Evolutionary conservation across 768 basidiomycete species (phyloP).

Genomic region (Jaapia argillacea): DNA sequence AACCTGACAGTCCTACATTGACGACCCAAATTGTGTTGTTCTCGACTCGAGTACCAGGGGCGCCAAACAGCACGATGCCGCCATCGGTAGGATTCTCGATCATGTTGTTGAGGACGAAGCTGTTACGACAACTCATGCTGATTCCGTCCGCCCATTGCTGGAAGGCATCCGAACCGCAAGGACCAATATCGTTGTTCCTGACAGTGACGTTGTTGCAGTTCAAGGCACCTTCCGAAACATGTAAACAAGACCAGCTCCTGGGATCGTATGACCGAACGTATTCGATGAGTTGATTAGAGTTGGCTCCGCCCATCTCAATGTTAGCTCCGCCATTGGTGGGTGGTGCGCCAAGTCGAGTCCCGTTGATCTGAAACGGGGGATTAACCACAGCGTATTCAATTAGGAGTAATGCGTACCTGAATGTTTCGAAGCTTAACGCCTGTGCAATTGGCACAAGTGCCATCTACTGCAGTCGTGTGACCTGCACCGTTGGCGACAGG

Average conservation of each 20-base stretch:
- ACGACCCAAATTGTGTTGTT: conserved; percentile 72
- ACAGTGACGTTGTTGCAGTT: conserved; percentile 54
- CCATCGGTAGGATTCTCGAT: conserved; percentile 70
- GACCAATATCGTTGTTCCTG: conserved; percentile 79
- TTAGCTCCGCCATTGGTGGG: conserved; percentile 59
- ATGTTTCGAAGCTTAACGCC: conserved; percentile 61
- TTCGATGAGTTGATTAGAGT: conserved; percentile 64
- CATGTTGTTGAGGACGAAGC: conserved; percentile 56
- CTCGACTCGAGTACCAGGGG: conserved; percentile 61
- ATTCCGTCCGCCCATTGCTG: conserved; percentile 81
- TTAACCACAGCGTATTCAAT: background rate
- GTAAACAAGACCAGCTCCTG: conserved; percentile 77
- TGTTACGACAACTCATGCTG: conserved; percentile 58
- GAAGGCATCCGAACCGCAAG: conserved; percentile 55
- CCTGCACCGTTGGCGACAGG: conserved; percentile 49
- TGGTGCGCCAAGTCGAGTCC: conserved; percentile 45
- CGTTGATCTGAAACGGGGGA: conserved; percentile 47
- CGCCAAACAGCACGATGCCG: conserved; percentile 69
- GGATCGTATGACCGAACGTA: conserved; percentile 70
- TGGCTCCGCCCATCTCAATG: conserved; percentile 79
- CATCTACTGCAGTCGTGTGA: conserved; percentile 67
- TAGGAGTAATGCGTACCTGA: conserved; percentile 34
- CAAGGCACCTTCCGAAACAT: conserved; percentile 59
- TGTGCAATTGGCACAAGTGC: conserved; percentile 47
- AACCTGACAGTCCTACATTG: conserved; percentile 32